These are phyloP conservation scores for Dioszegia hungarica DNA, from an alignment of 768 basidiomycete species.

Conservation along the genomic window DNA sequence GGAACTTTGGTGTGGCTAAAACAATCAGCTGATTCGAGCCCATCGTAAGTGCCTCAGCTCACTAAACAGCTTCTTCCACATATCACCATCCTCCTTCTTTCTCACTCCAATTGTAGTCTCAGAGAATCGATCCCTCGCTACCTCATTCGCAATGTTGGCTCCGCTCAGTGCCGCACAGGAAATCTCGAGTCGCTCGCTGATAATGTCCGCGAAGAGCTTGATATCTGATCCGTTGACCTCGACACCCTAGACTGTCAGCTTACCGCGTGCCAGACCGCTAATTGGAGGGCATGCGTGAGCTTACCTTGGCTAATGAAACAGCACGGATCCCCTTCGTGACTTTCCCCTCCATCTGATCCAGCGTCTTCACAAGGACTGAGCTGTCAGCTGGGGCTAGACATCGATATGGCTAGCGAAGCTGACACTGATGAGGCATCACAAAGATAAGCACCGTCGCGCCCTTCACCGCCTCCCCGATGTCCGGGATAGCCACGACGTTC, in stretches of 20 bases:
- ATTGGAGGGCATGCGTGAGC: no score
- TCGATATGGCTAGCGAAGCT: conserved; percentile 11
- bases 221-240: conserved; percentile 51
- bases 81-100: conserved; percentile 49
- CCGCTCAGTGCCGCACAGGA: conserved; percentile 52
- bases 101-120: conserved; percentile 55
- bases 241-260: conserved; percentile 48
- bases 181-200: conserved; percentile 50
- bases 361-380: conserved; percentile 49
- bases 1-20: conserved; percentile 47
- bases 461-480: conserved; percentile 50
- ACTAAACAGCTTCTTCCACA: conserved; percentile 52
- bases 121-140: conserved; percentile 51
- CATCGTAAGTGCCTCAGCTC: not conserved
- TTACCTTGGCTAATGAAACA: conserved; percentile 52
- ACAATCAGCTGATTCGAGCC: not conserved
- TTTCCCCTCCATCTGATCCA: conserved; percentile 51
- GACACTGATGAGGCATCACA: conserved; percentile 54
- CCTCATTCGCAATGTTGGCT: conserved; percentile 55
- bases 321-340: conserved; percentile 48
- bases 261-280: not conserved
- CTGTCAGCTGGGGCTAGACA: not conserved
- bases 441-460: conserved; percentile 53
- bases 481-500: conserved; percentile 52
- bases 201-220: conserved; percentile 52